Evolutionary conservation across 2,329 filamentous ascomycete species (phyloP), one percentile per base, ranked within the genome.

Genomic region (Epichloe coenophiala): DNA sequence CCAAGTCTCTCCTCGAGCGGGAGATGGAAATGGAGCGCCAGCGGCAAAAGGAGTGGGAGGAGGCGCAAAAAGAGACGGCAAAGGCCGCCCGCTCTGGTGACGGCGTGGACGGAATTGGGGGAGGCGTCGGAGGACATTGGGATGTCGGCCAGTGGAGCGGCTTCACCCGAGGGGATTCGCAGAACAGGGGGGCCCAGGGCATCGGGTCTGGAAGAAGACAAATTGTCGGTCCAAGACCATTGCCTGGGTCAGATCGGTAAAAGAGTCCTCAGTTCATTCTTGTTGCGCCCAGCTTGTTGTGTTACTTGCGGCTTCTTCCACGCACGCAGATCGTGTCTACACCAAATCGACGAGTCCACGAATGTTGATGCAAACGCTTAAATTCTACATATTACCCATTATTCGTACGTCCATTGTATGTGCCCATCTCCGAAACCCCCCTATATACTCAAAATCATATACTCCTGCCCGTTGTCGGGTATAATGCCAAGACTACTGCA

Each of bases 11-110:
- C 9, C 75, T 89, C 1, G 86, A 89, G 67, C 78, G 83, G 31
- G 86, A 90, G 66, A 88, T 89, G 83, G 85, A 90, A 64, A 73
- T 84, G 62, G 86, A 90, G 65, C 74, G 86, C 8, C 79, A 88
- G 68, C 73, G 85, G 13, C 86, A 90, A 67, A 76, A 74, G 51
- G 86, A 90, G 63, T 90, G 87, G 87, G 86, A 93, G 64, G 80
- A 86, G 55, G 72, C 80, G 1, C 87, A 91, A 73, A 73, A 80
- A 60, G 79, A 78, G 56, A 77, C 80, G 17, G 76, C 78, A 21
- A 74, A 74, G 50, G 74, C 77, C 0, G 71, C 72, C 5, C 72
- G 71, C 36, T 70, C 75, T 17, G 66, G 68, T 1, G 74, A 73
- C 9, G 73, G 72, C 15, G 73, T 77, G 13, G 80, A 84, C 23